Base-by-base conservation (phyloP, 1,284 basidiomycete species). In the Cutaneotrichosporon sp. region DNA sequence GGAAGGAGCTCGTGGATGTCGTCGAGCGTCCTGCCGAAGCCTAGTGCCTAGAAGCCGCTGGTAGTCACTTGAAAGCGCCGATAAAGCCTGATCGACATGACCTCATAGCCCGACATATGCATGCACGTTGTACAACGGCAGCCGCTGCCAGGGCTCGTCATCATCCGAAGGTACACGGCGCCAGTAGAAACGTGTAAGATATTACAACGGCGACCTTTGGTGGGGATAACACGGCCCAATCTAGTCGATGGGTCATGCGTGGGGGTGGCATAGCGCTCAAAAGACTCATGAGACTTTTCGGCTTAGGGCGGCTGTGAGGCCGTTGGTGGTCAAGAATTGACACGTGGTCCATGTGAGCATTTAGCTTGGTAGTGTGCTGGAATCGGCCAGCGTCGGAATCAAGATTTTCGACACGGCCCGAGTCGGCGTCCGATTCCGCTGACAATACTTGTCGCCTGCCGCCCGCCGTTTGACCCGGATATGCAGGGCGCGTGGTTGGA, bases 1-100 rank as follows among this genome's bases (percentile, higher is more conserved):
- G 76, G 76, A 65, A 62, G 11, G 78, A 79, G 64, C 64, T 81
- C 65, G 62, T 69, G 4, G 76, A 75, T 18, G 79, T 79, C 4
- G 72, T 77, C 16, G 70, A 72, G 42, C 68, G 72, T 26, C 69
- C 74, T 0, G 60, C 69, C 11, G 76, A 76, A 65, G 73, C 30
- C 5, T 53, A 62, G 59, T 5, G 42, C 42, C 5, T n/a, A 9
- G 42, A 46, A n/a, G 8, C 42, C 16, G 38, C 38, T 13, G 38
- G 13, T 40, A 40, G 38, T 40, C 38, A 11, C 38, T 14, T 11
- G 6, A 13, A 42, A 18, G 40, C 40, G 36, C 38, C 38, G 38
- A 40, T 40, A 40, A 40, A 40, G 38, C 38, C 38, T 40, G 38
- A 40, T 40, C 42, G 42, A 46, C 18, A 46, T 46, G 42, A 46